Percentiles rank a stretch among this genome's conserved stretches.
Conservation (phyloP, 805 yeast genomes). For the Ogataea haglerorum region DNA sequence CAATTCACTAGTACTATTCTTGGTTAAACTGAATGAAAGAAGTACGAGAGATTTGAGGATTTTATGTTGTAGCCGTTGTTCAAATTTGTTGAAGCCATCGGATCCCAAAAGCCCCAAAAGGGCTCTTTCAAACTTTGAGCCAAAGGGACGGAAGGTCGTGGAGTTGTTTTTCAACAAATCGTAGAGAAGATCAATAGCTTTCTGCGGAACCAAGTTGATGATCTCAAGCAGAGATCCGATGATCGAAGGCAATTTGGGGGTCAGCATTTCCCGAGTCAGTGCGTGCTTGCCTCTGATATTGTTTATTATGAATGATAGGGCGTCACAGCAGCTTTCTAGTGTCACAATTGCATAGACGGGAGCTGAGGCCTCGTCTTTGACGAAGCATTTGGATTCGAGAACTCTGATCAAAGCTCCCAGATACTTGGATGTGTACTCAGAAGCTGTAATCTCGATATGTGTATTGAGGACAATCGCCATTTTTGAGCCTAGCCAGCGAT, state of each 20-base stretch:
- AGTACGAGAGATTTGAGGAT: conserved; percentile 51
- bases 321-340: conserved; percentile 37
- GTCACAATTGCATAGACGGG: conserved; percentile 23
- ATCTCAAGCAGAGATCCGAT: conserved; percentile 52
- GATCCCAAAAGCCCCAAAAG: conserved; percentile 37
- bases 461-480: conserved; percentile 41
- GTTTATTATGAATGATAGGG: conserved; percentile 39
- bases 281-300: conserved; percentile 77
- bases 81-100: conserved; percentile 37
- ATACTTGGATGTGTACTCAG: conserved; percentile 40
- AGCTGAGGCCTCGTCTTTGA: conserved; percentile 30
- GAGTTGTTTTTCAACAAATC: conserved; percentile 54
- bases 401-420: conserved; percentile 41
- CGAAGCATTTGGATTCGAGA: conserved; percentile 37
- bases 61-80: conserved; percentile 36
- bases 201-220: conserved; percentile 35
- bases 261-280: conserved; percentile 75
- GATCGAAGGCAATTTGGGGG: conserved; percentile 70
- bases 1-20: conserved; percentile 44
- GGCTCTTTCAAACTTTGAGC: conserved; percentile 53
- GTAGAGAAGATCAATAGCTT: conserved; percentile 39
- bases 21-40: conserved; percentile 52
- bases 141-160: conserved; percentile 79
- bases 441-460: conserved; percentile 36
- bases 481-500: conserved; percentile 60